Percentiles rank a stretch among this genome's conserved stretches.
Evolutionary conservation across 352 stramenopile genomes (phyloP).

Genomic region (Globisporangium polare): DNA sequence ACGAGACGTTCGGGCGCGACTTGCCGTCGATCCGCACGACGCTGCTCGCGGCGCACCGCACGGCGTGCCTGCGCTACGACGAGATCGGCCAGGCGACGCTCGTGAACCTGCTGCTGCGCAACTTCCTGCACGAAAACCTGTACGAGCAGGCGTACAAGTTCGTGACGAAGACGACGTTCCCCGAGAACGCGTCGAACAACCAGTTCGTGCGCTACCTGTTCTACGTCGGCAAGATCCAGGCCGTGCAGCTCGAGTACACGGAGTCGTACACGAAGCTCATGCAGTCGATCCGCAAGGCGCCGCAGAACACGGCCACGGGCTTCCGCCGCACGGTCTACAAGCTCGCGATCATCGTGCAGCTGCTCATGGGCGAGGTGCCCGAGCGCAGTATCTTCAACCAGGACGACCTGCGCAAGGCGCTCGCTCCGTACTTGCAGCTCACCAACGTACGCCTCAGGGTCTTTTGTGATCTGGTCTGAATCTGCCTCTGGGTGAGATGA

Average conservation of each 20-base stretch:
- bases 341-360: constrained; percentile 95
- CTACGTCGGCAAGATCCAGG: constrained; percentile 95
- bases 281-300: constrained; percentile 96
- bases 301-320: constrained; percentile 93
- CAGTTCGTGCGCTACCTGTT: constrained; percentile 98
- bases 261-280: constrained; percentile 95
- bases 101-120: constrained; percentile 90
- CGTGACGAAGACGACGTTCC: constrained; percentile 86
- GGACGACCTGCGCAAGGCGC: constrained; percentile 82
- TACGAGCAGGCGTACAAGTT: constrained; percentile 94
- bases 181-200: constrained; percentile 95
- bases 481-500: background rate
- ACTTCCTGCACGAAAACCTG: constrained; percentile 87
- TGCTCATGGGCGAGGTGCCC: constrained; percentile 98
- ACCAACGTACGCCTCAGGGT: constrained; percentile 68
- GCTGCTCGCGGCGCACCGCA: constrained; percentile 82
- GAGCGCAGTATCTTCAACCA: constrained; percentile 94
- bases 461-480: background rate
- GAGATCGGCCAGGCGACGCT: constrained; percentile 89
- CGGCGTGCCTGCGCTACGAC: constrained; percentile 85
- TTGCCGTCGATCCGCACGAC: constrained; percentile 57
- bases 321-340: constrained; percentile 97
- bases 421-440: constrained; percentile 95
- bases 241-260: constrained; percentile 97
- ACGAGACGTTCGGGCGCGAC: constrained; percentile 62